Evolutionary conservation across 225 moss, liverwort and hornwort genomes (phyloP), one percentile per base, ranked within the genome.

Genomic region (Neckera pumila): DNA sequence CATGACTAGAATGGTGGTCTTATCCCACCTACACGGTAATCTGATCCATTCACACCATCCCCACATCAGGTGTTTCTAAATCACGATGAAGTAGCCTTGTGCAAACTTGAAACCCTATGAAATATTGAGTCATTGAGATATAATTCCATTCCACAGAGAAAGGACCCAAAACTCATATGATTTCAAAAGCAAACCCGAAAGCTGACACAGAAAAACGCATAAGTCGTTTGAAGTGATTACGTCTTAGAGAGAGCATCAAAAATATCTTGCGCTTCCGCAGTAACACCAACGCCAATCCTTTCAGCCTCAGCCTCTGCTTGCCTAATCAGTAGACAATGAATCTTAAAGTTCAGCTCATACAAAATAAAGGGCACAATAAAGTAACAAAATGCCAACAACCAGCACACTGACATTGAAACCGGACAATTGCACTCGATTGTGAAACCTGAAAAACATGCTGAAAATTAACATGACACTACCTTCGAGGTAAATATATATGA

Each of bases 181-280:
- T 54, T 84, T 67, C 69, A 66, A 43, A 85, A 40, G 61, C 80
- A 69, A 84, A 40, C 86, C 47, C 64, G 59, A 80, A 89, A 86
- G 25, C 65, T 65, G 65, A 65, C 79, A 51, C 28, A 51, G 34
- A 65, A 43, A 81, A 78, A 42, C 28, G 59, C 49, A 66, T 18
- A 65, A 61, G 64, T 40, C 47, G 86, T 87, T 82, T 51, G 84
- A 83, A 77, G 73, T 60, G 28, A 38, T 87, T 95, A 99, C 99
- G 99, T 99, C 90, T 97, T 99, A 79, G 97, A 97, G 67, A 99
- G 95, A 85, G 97, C 99, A 94, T 99, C 99, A 93, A 97, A 99
- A 90, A 99, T 97, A 88, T 99, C 99, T 92, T 99, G 99, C 73
- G 97, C 99, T 95, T 97, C 99, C 73, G 93, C 76, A 63, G 97